A percentile compares a stretch with the other conserved stretches of the same genome.
Evolutionary conservation across 257 asterid genomes (phyloP).

Genomic region (Penstemon eatonii): DNA sequence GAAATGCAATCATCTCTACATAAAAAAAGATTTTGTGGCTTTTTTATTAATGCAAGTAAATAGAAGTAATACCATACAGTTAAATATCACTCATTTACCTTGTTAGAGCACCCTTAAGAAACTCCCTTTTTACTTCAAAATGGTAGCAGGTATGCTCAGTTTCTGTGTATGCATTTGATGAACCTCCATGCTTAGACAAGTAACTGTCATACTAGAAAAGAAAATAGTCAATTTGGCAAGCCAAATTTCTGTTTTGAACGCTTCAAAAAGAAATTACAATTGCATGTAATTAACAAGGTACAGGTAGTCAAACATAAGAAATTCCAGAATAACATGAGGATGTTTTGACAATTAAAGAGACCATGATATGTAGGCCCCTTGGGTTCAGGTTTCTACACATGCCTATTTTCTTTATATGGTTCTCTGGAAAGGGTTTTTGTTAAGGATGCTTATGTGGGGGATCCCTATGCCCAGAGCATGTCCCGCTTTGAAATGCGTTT

Average conservation of each 20-base stretch:
- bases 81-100: constrained; percentile 51
- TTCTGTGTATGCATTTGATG: constrained; percentile 99
- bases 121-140: constrained; percentile 93
- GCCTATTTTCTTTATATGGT: neutral
- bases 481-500: neutral
- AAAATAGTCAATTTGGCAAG: constrained; percentile 42
- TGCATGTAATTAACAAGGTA: constrained; percentile 17
- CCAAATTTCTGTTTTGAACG: constrained; percentile 22
- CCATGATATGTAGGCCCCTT: constrained; percentile 15
- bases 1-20: too few species aligned
- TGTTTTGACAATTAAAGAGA: constrained; percentile 1
- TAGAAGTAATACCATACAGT: too few species aligned
- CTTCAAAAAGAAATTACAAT: constrained; percentile 12
- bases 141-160: constrained; percentile 98
- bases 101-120: constrained; percentile 82
- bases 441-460: neutral
- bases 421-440: neutral
- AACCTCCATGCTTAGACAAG: constrained; percentile 99
- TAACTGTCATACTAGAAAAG: constrained; percentile 88
- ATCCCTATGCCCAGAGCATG: neutral
- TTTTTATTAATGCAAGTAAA: too few species aligned
- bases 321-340: constrained; percentile 1
- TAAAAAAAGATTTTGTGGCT: too few species aligned
- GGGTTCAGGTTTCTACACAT: neutral
- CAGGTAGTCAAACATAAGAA: constrained; percentile 13